phyloP scores from a whole-genome alignment of 805 yeast species.

The Metschnikowia koreensis region DNA sequence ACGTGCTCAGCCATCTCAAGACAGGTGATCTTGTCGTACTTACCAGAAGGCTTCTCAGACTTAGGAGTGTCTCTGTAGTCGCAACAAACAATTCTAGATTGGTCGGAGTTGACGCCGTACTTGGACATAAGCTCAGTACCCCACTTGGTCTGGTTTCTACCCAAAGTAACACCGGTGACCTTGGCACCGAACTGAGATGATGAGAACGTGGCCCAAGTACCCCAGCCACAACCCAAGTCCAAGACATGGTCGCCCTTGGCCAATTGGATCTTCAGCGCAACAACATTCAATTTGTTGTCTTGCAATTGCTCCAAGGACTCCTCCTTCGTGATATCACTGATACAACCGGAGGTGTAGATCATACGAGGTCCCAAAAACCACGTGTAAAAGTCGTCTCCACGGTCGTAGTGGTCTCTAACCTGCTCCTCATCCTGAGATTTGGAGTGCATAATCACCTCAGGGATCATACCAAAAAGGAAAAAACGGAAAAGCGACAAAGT shows the following conservation, averaged over 20 bases:
- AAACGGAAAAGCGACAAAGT: constrained; percentile 73
- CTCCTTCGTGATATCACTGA: constrained; percentile 64
- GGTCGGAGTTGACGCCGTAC: constrained; percentile 67
- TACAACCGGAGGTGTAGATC: constrained; percentile 88
- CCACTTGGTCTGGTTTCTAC: constrained; percentile 88
- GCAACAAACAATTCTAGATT: constrained; percentile 73
- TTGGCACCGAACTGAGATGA: constrained; percentile 79
- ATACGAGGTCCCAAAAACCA: constrained; percentile 95
- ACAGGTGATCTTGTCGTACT: constrained; percentile 84
- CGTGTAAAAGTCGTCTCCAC: constrained; percentile 92
- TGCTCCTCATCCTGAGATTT: constrained; percentile 95
- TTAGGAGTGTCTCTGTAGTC: constrained; percentile 93
- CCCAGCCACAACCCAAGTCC: constrained; percentile 96
- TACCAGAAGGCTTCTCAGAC: constrained; percentile 39
- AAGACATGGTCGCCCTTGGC: constrained; percentile 70
- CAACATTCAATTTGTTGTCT: constrained; percentile 85
- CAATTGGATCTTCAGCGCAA: constrained; percentile 81
- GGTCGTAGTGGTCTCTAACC: constrained; percentile 92
- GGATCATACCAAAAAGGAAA: constrained; percentile 84
- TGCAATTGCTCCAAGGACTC: constrained; percentile 80
- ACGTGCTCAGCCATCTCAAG: constrained; percentile 97
- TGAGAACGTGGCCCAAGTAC: constrained; percentile 83
- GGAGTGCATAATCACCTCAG: constrained; percentile 89
- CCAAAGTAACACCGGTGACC: constrained; percentile 87
- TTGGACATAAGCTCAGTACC: constrained; percentile 69